Percentiles rank a stretch among this genome's conserved stretches.
These are phyloP conservation scores for Paecilomyces sp. DNA, from an alignment of 2,329 filamentous ascomycete genomes.

Conservation along the genomic window DNA sequence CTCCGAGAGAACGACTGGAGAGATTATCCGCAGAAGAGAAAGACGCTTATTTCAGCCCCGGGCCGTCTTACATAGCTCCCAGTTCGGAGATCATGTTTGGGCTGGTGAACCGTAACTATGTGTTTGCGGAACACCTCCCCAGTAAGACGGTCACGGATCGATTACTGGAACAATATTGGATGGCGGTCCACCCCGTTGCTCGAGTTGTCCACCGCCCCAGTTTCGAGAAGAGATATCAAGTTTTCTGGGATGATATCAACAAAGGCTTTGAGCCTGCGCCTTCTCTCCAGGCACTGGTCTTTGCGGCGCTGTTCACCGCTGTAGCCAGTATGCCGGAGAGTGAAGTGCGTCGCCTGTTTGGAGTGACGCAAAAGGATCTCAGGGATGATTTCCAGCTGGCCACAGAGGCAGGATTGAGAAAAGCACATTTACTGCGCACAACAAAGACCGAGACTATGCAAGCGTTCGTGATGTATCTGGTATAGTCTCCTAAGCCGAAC, in stretches of 20 bases:
- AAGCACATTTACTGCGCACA: conserved; percentile 64
- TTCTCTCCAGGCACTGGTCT: conserved; percentile 62
- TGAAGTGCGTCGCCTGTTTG: conserved; percentile 46
- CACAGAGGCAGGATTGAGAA: conserved; percentile 59
- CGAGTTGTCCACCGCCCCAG: conserved; percentile 61
- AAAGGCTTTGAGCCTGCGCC: conserved; percentile 55
- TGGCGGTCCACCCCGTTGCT: conserved; percentile 60
- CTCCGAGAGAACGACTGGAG: not conserved
- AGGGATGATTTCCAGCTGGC: conserved; percentile 58
- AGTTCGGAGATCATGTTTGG: conserved; percentile 62
- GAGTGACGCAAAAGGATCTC: conserved; percentile 49
- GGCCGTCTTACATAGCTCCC: conserved; percentile 60
- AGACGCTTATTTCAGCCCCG: conserved; percentile 53
- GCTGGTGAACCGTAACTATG: conserved; percentile 40
- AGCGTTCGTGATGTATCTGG: conserved; percentile 69
- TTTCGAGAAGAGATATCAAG: conserved; percentile 57
- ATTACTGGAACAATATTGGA: conserved; percentile 61
- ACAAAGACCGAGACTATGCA: conserved; percentile 69
- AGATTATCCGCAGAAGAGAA: not conserved
- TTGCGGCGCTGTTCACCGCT: conserved; percentile 63
- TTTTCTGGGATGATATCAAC: conserved; percentile 58
- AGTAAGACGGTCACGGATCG: conserved; percentile 51
- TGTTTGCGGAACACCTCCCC: conserved; percentile 56
- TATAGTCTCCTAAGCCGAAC: conserved; percentile 22
- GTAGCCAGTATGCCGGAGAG: conserved; percentile 58